Conservation (phyloP, 1,284 basidiomycete species). For the Puccinia triticina region DNA sequence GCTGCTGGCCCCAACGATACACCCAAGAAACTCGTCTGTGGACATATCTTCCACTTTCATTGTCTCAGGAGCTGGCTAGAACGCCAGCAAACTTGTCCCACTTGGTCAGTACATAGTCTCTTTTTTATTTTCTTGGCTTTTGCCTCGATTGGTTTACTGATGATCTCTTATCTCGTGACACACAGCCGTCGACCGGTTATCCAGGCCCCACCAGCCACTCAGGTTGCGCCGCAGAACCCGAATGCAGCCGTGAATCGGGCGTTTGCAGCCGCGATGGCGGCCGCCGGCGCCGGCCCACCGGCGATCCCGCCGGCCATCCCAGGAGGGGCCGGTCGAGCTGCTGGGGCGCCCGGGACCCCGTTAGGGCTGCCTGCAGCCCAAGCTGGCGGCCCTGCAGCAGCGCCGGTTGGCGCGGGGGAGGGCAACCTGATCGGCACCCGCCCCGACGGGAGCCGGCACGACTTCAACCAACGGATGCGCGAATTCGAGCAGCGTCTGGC, state of each 20-base stretch:
- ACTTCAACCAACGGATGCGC: slow-evolving; percentile 23
- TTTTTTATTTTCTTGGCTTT: not conserved
- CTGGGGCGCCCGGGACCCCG: not conserved
- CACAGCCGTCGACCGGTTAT: slow-evolving; percentile 42
- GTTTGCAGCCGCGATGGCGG: slow-evolving; percentile 24
- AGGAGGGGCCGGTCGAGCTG: not conserved
- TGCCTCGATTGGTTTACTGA: not conserved
- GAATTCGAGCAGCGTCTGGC: slow-evolving; percentile 39
- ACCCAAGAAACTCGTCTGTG: slow-evolving; percentile 93
- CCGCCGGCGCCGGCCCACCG: not conserved
- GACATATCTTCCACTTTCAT: slow-evolving; percentile 97
- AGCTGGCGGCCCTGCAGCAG: not conserved
- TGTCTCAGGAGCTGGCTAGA: slow-evolving; percentile 97
- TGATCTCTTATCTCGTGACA: not conserved
- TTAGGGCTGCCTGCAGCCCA: slow-evolving; percentile 8
- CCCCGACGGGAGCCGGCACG: not conserved
- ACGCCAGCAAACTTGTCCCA: slow-evolving; percentile 86
- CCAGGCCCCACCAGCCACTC: slow-evolving; percentile 25
- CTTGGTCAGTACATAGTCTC: slow-evolving; percentile 70
- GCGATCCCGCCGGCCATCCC: slow-evolving; percentile 19
- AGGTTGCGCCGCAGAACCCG: slow-evolving; percentile 23
- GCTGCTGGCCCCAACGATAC: slow-evolving; percentile 74
- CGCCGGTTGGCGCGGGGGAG: not conserved
- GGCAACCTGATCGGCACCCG: not conserved
- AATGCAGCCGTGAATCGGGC: slow-evolving; percentile 8